phyloP scores from a whole-genome alignment of 192 early-diverging fungal species.

The Mortierella antarctica region DNA sequence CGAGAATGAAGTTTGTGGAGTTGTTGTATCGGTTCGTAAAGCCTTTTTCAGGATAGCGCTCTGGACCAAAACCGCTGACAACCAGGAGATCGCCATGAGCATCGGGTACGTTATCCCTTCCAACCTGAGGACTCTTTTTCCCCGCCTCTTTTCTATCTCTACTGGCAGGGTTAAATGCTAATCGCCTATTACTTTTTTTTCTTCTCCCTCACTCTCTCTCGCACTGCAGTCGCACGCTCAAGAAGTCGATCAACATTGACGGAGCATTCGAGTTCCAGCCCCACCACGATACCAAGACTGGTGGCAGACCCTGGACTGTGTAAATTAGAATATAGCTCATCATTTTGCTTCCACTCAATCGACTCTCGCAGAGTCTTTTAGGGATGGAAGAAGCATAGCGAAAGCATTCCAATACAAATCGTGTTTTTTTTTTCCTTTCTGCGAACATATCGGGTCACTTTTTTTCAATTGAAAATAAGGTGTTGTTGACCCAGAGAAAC shows the following conservation, averaged over 20 bases:
- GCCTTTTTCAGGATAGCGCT: conserved; percentile 85
- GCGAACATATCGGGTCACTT: background rate
- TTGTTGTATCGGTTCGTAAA: conserved; percentile 88
- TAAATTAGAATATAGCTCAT: conserved; percentile 22
- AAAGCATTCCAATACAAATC: too few species aligned
- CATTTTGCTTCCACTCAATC: background rate
- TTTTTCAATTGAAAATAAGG: background rate
- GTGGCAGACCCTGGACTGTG: conserved; percentile 42
- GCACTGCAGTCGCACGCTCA: conserved; percentile 26
- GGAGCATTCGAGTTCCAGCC: conserved; percentile 40
- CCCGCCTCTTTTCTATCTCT: background rate
- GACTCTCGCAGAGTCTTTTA: background rate
- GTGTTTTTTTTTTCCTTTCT: background rate
- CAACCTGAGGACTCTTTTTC: background rate
- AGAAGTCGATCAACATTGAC: conserved; percentile 29
- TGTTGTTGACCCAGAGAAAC: background rate
- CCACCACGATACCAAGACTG: conserved; percentile 31
- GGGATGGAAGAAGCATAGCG: too few species aligned
- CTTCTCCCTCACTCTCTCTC: background rate
- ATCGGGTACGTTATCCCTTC: conserved; percentile 62
- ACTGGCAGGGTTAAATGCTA: background rate
- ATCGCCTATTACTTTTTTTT: too few species aligned
- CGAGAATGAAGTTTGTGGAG: conserved; percentile 87
- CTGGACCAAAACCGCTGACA: conserved; percentile 79
- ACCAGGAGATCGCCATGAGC: conserved; percentile 56